Evolutionary conservation across 1,284 basidiomycete genomes (phyloP).

Genomic region (Trichosporon sp.): DNA sequence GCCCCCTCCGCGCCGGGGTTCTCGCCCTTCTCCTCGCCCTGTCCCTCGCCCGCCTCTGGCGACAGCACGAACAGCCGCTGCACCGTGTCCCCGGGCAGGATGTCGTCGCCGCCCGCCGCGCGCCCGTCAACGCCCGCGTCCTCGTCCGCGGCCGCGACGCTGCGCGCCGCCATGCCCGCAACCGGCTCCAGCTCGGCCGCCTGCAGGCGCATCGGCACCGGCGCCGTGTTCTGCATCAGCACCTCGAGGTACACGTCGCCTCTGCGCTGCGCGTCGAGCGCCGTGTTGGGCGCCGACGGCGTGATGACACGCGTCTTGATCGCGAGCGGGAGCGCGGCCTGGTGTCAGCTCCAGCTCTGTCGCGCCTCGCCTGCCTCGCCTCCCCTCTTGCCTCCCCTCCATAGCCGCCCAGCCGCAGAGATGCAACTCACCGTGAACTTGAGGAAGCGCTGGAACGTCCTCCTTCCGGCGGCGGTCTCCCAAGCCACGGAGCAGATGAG

Average conservation of each 20-base stretch:
- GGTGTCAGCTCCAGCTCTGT: slow-evolving; percentile 8
- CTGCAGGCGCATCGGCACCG: slow-evolving; percentile 70
- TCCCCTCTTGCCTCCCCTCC: background rate
- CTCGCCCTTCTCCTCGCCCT: slow-evolving; percentile 50
- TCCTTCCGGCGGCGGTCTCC: slow-evolving; percentile 58
- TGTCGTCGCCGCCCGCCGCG: slow-evolving; percentile 25
- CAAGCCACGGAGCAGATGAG: slow-evolving; percentile 44
- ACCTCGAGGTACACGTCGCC: slow-evolving; percentile 81
- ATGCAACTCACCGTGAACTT: slow-evolving; percentile 79
- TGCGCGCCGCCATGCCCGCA: slow-evolving; percentile 61
- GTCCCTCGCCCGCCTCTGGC: slow-evolving; percentile 49
- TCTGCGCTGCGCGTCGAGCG: slow-evolving; percentile 59
- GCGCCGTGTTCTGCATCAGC: slow-evolving; percentile 77
- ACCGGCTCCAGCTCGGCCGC: slow-evolving; percentile 67
- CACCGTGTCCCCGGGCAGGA: slow-evolving; percentile 72
- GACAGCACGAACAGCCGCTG: slow-evolving; percentile 78
- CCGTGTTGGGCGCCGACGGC: slow-evolving; percentile 65
- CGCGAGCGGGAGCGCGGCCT: slow-evolving; percentile 81
- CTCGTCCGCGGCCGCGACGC: background rate
- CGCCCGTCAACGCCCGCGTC: slow-evolving; percentile 30
- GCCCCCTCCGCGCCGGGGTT: slow-evolving; percentile 1
- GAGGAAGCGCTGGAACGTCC: slow-evolving; percentile 79
- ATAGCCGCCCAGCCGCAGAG: background rate
- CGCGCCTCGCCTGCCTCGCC: background rate
- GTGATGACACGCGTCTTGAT: slow-evolving; percentile 84